These are phyloP conservation scores for Colletotrichum magnum DNA, from an alignment of 2,329 filamentous ascomycete species.

Conservation along the genomic window DNA sequence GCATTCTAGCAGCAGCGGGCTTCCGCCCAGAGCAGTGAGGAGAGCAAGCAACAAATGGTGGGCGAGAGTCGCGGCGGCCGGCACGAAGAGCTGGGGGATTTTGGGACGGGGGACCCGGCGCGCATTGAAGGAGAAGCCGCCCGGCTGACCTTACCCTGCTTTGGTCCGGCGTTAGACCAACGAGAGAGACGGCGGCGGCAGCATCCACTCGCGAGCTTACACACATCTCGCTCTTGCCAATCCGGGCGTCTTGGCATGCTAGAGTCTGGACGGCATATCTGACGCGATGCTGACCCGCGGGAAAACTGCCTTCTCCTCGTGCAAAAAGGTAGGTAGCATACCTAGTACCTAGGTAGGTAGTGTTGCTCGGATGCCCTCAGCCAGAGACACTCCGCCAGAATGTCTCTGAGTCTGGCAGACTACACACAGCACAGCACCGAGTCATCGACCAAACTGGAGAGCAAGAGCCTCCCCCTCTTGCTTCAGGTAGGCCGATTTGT, in stretches of 20 bases:
- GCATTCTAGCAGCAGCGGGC: constrained; percentile 19
- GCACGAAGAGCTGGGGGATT: constrained; percentile 21
- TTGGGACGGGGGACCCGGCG: constrained; percentile 16
- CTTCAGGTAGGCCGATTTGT: constrained; percentile 8
- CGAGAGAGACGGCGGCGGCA: constrained; percentile 27
- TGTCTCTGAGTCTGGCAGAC: constrained; percentile 32
- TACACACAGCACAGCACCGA: background rate
- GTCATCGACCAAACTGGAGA: background rate
- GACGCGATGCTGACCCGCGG: background rate
- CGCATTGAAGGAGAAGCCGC: constrained; percentile 29
- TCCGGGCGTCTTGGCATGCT: constrained; percentile 9
- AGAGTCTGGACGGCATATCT: background rate
- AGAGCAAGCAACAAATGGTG: constrained; percentile 3
- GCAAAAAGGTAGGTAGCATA: too few species aligned
- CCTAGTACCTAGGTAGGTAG: background rate
- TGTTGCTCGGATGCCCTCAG: constrained; percentile 13
- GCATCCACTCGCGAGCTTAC: constrained; percentile 35
- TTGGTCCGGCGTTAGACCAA: constrained; percentile 25
- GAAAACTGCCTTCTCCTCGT: background rate
- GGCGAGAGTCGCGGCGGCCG: constrained; percentile 17
- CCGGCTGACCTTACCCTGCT: constrained; percentile 35
- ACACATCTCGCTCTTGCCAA: constrained; percentile 5
- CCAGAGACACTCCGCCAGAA: constrained; percentile 35
- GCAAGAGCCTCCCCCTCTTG: background rate
- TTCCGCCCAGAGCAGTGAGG: constrained; percentile 21